These are phyloP conservation scores for Zasmidium cellare DNA, from an alignment of 2,329 filamentous ascomycete species.

Conservation along the genomic window DNA sequence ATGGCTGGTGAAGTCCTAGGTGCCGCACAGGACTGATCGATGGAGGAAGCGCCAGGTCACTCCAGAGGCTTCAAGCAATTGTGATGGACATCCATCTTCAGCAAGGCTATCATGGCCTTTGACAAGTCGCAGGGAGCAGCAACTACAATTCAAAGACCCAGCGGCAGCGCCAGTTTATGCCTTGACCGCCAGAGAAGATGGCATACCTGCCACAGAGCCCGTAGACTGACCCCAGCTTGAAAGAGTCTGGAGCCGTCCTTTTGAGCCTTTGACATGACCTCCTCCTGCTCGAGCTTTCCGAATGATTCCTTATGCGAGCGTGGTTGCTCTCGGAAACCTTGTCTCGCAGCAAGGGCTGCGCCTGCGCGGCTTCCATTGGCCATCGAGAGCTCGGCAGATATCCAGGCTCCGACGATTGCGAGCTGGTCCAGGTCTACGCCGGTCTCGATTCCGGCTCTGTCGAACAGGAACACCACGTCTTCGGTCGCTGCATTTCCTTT, in stretches of 20 bases:
- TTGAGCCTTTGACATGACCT: background rate
- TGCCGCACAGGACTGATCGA: no score
- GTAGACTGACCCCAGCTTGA: background rate
- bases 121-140: no score
- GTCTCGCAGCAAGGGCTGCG: conserved; percentile 12
- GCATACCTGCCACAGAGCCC: background rate
- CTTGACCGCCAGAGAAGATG: background rate
- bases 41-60: no score
- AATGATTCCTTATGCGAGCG: background rate
- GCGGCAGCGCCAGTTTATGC: background rate
- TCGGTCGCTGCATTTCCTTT: conserved; percentile 31
- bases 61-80: no score
- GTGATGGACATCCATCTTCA: no score
- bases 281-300: no score
- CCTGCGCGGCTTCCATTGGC: conserved; percentile 28
- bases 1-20: no score
- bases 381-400: conserved; percentile 19
- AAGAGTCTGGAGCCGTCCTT: background rate
- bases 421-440: conserved; percentile 25
- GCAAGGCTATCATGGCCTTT: no score
- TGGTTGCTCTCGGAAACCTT: background rate
- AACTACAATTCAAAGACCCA: background rate
- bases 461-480: conserved; percentile 28
- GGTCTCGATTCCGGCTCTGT: conserved; percentile 24
- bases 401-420: conserved; percentile 24